Conservation (phyloP, 2,329 filamentous ascomycete species). For the Colletotrichum sidae region DNA sequence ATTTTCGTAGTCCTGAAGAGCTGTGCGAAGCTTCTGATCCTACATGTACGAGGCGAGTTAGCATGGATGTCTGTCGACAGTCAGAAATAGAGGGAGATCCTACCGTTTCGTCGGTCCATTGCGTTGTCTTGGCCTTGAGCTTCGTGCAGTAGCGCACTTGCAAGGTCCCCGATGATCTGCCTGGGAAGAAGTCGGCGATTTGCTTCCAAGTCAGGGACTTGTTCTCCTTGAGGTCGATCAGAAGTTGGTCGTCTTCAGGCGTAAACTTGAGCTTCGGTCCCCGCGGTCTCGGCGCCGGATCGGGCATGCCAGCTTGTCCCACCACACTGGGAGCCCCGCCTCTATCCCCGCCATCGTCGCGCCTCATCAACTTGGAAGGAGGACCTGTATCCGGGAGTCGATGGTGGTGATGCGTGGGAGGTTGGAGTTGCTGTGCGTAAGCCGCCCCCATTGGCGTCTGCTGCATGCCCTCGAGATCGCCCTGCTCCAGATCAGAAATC, state of each 20-base stretch:
- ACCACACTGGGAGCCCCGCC: slow-evolving; percentile 84
- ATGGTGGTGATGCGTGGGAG: slow-evolving; percentile 82
- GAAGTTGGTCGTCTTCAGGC: slow-evolving; percentile 86
- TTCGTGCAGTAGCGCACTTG: slow-evolving; percentile 97
- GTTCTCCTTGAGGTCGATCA: slow-evolving; percentile 93
- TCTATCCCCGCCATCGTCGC: slow-evolving; percentile 65
- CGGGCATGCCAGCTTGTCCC: slow-evolving; percentile 87
- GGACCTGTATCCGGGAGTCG: slow-evolving; percentile 80
- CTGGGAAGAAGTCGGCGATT: slow-evolving; percentile 96
- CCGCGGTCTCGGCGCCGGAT: slow-evolving; percentile 81
- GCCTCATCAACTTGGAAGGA: slow-evolving; percentile 74
- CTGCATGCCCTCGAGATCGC: slow-evolving; percentile 67
- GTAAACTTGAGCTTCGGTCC: slow-evolving; percentile 96
- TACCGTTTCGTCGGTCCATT: slow-evolving; percentile 95
- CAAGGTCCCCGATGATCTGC: slow-evolving; percentile 87
- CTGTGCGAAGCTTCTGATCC: slow-evolving; percentile 81
- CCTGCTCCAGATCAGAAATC: slow-evolving; percentile 64
- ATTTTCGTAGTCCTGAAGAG: slow-evolving; percentile 86
- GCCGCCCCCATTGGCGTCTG: slow-evolving; percentile 63
- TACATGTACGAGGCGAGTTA: slow-evolving; percentile 49
- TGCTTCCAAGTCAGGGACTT: slow-evolving; percentile 97
- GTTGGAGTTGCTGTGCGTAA: slow-evolving; percentile 60
- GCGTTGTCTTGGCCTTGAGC: slow-evolving; percentile 90
- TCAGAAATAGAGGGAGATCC: slow-evolving; percentile 47
- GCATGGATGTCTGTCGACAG: background rate